Evolutionary conservation across 2,329 filamentous ascomycete species (phyloP).

Genomic region (Pseudogymnoascus sp.): DNA sequence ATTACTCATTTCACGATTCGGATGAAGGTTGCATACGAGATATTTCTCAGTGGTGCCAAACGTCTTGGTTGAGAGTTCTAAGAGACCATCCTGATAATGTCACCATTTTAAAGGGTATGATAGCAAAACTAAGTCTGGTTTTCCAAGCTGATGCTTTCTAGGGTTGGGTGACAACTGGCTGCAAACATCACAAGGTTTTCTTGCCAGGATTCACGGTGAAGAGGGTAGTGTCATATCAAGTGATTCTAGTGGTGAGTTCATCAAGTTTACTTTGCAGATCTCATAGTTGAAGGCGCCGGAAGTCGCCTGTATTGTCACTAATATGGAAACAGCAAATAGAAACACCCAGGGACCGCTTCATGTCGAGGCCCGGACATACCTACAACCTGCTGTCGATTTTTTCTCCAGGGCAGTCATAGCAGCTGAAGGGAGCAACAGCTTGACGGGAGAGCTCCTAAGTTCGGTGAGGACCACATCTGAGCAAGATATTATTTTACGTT

Average conservation of each 20-base stretch:
- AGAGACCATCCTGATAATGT: constrained; percentile 36
- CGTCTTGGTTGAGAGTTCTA: constrained; percentile 38
- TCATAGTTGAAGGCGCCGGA: not conserved
- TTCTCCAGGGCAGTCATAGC: constrained; percentile 37
- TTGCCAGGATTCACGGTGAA: constrained; percentile 39
- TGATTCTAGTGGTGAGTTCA: constrained; percentile 17
- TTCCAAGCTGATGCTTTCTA: constrained; percentile 17
- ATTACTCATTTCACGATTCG: constrained; percentile 40
- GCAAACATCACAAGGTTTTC: constrained; percentile 39
- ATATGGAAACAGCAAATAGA: not conserved
- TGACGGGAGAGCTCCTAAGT: constrained; percentile 37
- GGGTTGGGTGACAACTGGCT: constrained; percentile 45
- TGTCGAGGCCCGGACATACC: constrained; percentile 42
- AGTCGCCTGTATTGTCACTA: not conserved
- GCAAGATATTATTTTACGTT: not conserved
- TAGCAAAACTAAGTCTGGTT: constrained; percentile 6
- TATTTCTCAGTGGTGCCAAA: constrained; percentile 41
- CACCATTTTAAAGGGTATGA: constrained; percentile 35
- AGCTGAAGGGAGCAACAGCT: constrained; percentile 30
- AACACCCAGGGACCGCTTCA: constrained; percentile 32
- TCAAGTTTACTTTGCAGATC: not conserved
- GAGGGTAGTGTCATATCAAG: constrained; percentile 30
- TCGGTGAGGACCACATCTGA: constrained; percentile 28
- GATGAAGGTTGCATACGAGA: constrained; percentile 38
- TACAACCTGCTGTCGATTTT: constrained; percentile 45